Evolutionary conservation across 768 basidiomycete species (phyloP), one percentile per base, ranked within the genome.

Genomic region (Podaxis sp.): DNA sequence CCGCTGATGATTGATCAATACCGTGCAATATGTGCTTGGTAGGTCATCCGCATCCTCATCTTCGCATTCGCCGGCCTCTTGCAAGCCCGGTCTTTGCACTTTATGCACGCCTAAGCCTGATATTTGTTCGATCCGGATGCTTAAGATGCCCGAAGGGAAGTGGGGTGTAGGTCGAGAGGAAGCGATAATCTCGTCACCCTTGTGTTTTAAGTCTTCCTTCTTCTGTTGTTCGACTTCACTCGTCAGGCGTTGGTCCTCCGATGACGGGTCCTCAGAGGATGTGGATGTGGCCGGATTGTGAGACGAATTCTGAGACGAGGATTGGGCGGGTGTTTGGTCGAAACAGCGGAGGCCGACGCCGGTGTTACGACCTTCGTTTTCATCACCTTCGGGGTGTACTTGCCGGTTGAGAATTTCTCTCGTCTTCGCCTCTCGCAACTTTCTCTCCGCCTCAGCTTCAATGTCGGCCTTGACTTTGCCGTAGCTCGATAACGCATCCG

Each of bases 61-160:
- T 22, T 83, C 84, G 64, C 88, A 85, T 26, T 79, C 76, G 0
- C 77, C 74, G 33, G 81, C 81, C 38, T 83, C 84, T 62, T 76
- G 75, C 2, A 85, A 85, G 59, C 84, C 87, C 46, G 82, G 78
- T 38, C 83, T 76, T 41, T 80, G 79, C 15, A 77, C 73, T 67
- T 84, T 82, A 72, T 84, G 82, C 12, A 87, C 74, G 67, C 86
- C 85, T 67, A 92, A 76, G 36, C 84, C 86, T 65, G 77, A 80
- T 54, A 90, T 85, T 75, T 86, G 82, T 68, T 91, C 87, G 33
- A 92, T 79, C 62, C 84, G 76, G 64, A 92, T 77, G 38, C 81
- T 82, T 30, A 93, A 69, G 22, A 92, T 80, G 20, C 90, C 91
- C 46, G 82, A 83, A 12, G 86, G 87, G 82, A 84, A 90, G 57